Percentiles rank a stretch among this genome's conserved stretches.
Evolutionary conservation across 306 rosid genomes (phyloP).

Genomic region (Prunus salicina): DNA sequence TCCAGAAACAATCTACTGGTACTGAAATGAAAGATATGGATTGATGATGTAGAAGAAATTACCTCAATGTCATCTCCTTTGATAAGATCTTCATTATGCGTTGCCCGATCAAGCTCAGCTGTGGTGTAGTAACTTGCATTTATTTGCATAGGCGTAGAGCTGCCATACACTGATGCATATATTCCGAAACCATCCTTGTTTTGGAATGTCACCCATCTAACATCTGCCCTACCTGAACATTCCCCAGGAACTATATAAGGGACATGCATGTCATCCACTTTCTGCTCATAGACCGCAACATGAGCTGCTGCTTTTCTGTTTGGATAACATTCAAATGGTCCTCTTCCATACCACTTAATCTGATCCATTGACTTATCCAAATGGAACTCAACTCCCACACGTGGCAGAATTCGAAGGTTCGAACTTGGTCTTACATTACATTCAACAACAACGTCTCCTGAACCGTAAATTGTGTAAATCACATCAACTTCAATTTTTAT

Average conservation of each 20-base stretch:
- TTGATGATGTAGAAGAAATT: neutral
- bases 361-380: conserved; percentile 67
- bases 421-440: conserved; percentile 60
- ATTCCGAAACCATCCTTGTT: conserved; percentile 70
- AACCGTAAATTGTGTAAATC: conserved; percentile 57
- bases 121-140: conserved; percentile 83
- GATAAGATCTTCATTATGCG: conserved; percentile 63
- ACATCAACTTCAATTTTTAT: conserved; percentile 47
- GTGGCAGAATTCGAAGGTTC: conserved; percentile 90
- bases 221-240: conserved; percentile 86
- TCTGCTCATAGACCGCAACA: conserved; percentile 61
- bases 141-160: conserved; percentile 88
- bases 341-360: conserved; percentile 86
- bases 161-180: conserved; percentile 74
- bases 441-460: conserved; percentile 76
- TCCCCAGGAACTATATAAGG: conserved; percentile 91
- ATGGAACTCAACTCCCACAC: conserved; percentile 74
- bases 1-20: neutral
- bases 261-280: conserved; percentile 73
- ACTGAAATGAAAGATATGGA: neutral
- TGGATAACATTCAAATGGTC: conserved; percentile 91
- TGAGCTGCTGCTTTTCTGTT: conserved; percentile 90
- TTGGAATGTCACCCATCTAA: conserved; percentile 84
- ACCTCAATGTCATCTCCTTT: conserved; percentile 90
- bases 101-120: conserved; percentile 71